Evolutionary conservation across 352 stramenopile genomes (phyloP).

Genomic region (Globisporangium lucens): DNA sequence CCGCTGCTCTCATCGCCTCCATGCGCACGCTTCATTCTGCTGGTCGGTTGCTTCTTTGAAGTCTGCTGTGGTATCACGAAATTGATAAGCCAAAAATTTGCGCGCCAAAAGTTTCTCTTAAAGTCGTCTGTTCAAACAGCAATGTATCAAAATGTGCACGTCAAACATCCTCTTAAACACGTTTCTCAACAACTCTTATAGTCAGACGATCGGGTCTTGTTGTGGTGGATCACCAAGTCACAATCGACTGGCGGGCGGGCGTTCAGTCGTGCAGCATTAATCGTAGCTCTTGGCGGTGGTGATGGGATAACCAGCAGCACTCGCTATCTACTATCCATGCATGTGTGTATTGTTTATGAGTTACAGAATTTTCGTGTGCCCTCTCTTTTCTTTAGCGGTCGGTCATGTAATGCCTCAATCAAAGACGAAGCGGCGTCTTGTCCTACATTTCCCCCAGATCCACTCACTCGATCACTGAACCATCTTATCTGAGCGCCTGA

Average conservation of each 20-base stretch:
- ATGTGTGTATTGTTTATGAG: neutral
- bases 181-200: too few species aligned
- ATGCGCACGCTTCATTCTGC: slow-evolving; percentile 2
- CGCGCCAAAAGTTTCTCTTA: neutral
- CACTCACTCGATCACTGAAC: neutral
- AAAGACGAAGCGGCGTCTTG: neutral
- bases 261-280: neutral
- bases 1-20: neutral
- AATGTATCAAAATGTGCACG: neutral
- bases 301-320: neutral
- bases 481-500: neutral
- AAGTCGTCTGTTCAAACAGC: neutral
- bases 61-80: neutral
- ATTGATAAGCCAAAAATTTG: neutral
- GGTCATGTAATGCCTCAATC: neutral
- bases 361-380: neutral
- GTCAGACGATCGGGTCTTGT: too few species aligned
- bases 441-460: neutral
- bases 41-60: neutral
- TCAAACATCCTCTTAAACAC: neutral
- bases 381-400: neutral
- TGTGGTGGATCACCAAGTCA: neutral
- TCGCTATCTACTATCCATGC: neutral
- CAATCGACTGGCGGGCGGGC: neutral
- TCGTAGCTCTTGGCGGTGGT: neutral